A percentile compares a stretch with the other conserved stretches of the same genome.
Evolutionary conservation across 495 filamentous ascomycete genomes (phyloP).

Genomic region (Penicillium cataractarum): DNA sequence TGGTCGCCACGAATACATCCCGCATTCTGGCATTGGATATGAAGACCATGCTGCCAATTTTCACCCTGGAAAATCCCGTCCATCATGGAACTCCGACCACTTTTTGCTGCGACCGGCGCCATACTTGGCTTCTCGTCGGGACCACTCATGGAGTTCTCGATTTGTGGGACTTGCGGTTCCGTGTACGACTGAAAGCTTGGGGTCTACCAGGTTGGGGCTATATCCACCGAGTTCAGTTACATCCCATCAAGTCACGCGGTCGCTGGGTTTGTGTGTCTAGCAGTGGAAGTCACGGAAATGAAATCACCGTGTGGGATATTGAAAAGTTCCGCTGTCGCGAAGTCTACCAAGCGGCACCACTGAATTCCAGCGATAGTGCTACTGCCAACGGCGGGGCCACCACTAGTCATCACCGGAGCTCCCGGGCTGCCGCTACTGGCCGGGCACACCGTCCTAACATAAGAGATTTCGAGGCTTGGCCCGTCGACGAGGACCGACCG

Average conservation of each 20-base stretch:
- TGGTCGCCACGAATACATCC: constrained; percentile 85
- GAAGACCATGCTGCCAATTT: constrained; percentile 82
- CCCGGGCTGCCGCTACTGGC: constrained; percentile 48
- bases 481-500: constrained; percentile 85
- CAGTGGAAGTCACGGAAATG: constrained; percentile 80
- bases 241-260: constrained; percentile 74
- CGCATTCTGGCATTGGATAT: constrained; percentile 84
- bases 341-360: constrained; percentile 69
- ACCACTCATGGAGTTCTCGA: constrained; percentile 93
- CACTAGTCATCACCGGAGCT: constrained; percentile 15
- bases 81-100: constrained; percentile 93
- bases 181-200: constrained; percentile 84
- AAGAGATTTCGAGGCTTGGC: constrained; percentile 81
- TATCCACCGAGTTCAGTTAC: constrained; percentile 78
- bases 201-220: constrained; percentile 78
- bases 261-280: constrained; percentile 86
- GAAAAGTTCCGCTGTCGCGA: constrained; percentile 89
- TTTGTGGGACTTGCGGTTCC: constrained; percentile 96
- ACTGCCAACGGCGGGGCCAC: constrained; percentile 20
- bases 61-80: constrained; percentile 82
- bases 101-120: constrained; percentile 82
- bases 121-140: constrained; percentile 87
- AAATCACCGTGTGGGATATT: constrained; percentile 94
- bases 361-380: constrained; percentile 16
- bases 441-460: constrained; percentile 50